Conservation (phyloP, 2,329 filamentous ascomycete genomes). For the Fusarium sp. region DNA sequence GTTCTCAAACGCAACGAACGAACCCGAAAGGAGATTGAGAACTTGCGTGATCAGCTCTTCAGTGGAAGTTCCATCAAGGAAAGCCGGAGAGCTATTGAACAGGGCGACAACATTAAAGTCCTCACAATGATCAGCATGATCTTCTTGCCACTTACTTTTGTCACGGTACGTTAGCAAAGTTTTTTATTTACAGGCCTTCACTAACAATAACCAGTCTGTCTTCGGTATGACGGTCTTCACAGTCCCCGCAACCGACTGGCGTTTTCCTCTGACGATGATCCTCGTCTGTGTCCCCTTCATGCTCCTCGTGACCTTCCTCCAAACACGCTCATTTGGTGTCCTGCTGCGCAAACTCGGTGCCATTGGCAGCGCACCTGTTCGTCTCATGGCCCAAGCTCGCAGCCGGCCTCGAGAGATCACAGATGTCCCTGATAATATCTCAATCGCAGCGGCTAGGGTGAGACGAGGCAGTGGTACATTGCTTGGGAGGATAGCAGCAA, state of each 20-base stretch:
- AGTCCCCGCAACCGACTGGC: constrained; percentile 54
- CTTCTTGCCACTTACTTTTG: constrained; percentile 69
- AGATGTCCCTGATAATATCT: constrained; percentile 36
- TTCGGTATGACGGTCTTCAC: constrained; percentile 62
- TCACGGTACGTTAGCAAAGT: constrained; percentile 53
- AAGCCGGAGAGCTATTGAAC: constrained; percentile 67
- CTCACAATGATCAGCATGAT: constrained; percentile 69
- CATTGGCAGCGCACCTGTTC: constrained; percentile 2
- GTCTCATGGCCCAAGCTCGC: constrained; percentile 3
- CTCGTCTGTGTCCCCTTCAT: constrained; percentile 66
- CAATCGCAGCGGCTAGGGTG: constrained; percentile 10
- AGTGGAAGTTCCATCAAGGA: constrained; percentile 71
- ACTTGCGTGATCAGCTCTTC: constrained; percentile 69
- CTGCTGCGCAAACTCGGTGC: constrained; percentile 36
- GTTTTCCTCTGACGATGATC: constrained; percentile 68
- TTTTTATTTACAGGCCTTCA: neutral
- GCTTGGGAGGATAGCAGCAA: constrained; percentile 11
- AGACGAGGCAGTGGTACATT: constrained; percentile 6
- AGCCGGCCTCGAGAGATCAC: constrained; percentile 17
- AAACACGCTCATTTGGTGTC: constrained; percentile 51
- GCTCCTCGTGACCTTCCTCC: constrained; percentile 56
- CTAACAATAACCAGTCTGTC: constrained; percentile 51
- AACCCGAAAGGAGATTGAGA: constrained; percentile 63
- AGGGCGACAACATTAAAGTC: constrained; percentile 69
- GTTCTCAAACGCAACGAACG: constrained; percentile 62